phyloP scores from a whole-genome alignment of 805 yeast genomes.

The Kodamaea leandrae region DNA sequence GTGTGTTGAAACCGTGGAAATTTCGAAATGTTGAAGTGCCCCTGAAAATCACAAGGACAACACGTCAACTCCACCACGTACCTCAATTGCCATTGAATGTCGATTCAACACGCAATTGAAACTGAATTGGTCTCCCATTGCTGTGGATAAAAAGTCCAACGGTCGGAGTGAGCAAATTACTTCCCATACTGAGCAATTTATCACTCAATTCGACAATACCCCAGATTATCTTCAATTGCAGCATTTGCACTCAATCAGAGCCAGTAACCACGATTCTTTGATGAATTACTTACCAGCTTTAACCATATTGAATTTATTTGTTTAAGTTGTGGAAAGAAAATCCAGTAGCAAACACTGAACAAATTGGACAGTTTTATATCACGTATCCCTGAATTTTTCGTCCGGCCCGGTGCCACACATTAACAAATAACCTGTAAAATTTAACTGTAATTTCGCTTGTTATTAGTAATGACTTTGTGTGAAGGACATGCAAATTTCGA shows the following conservation, averaged over 20 bases:
- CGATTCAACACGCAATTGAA: no score
- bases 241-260: not conserved
- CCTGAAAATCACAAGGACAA: no score
- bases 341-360: not conserved
- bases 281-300: conserved; percentile 55
- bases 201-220: not conserved
- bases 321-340: conserved; percentile 1
- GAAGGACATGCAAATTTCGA: no score
- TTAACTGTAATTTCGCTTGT: not conserved
- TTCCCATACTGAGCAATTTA: not conserved
- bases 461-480: no score
- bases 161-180: conserved; percentile 1
- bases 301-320: conserved; percentile 43
- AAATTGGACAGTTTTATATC: not conserved
- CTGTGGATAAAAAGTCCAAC: no score
- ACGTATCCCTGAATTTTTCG: conserved; percentile 2
- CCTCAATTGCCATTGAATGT: not conserved
- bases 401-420: not conserved
- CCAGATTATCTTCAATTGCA: not conserved
- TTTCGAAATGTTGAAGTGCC: no score
- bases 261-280: no score
- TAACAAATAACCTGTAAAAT: no score
- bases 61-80: no score
- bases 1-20: no score
- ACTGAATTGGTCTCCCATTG: not conserved